Evolutionary conservation across 2,329 filamentous ascomycete genomes (phyloP).

Genomic region (Orbilia ellipsospora): DNA sequence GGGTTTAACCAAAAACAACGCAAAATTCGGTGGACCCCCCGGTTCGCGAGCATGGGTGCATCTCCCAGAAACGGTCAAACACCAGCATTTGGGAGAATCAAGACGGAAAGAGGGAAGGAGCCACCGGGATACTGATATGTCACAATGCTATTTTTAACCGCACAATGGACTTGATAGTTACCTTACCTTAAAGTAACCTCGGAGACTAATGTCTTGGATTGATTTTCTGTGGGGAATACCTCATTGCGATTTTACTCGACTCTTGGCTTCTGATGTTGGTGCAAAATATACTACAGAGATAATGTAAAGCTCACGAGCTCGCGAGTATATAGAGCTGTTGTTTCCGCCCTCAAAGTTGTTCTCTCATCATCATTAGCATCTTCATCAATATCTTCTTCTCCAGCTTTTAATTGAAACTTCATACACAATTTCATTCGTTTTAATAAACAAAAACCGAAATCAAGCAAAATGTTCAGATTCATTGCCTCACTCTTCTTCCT

Average conservation of each 20-base stretch:
- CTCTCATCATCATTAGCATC: too few species aligned
- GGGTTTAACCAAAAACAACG: too few species aligned
- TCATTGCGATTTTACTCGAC: neutral
- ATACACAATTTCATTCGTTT: conserved; percentile 1
- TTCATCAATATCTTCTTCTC: too few species aligned
- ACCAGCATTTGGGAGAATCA: neutral
- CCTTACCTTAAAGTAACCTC: conserved; percentile 11
- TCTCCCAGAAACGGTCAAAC: neutral
- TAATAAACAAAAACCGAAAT: conserved; percentile 8
- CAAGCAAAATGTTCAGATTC: conserved; percentile 30
- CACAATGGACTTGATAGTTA: neutral
- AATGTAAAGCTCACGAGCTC: too few species aligned
- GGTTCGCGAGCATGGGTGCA: too few species aligned
- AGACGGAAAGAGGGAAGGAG: conserved; percentile 7
- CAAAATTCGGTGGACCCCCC: too few species aligned
- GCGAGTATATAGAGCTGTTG: too few species aligned
- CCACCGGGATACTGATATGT: neutral
- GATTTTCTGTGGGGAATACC: conserved; percentile 5
- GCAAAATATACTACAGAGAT: too few species aligned
- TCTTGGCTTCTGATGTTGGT: too few species aligned
- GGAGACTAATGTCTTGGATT: conserved; percentile 2
- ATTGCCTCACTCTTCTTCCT: conserved; percentile 25
- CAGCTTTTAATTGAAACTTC: conserved; percentile 11
- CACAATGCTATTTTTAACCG: conserved; percentile 10
- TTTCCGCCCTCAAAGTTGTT: too few species aligned